These are phyloP conservation scores for Bipolaris cookei DNA, from an alignment of 2,329 filamentous ascomycete species.

Conservation along the genomic window DNA sequence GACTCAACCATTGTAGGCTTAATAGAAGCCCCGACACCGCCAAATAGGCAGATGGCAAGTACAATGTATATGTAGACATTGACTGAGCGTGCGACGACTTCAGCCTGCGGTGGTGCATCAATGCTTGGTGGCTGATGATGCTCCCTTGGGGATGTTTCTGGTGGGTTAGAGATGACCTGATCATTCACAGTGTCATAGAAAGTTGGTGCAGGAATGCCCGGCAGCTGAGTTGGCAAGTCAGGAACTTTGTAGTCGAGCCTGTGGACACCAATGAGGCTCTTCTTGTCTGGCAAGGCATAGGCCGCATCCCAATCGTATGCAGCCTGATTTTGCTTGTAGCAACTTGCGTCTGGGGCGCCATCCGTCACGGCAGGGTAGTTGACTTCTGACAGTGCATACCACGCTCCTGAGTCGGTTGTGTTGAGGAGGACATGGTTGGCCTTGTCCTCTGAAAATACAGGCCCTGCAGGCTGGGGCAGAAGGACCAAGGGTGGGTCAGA, in stretches of 20 bases:
- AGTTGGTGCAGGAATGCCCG: conserved; percentile 37
- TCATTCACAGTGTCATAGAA: conserved; percentile 28
- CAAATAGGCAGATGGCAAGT: conserved; percentile 19
- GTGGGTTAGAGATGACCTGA: conserved; percentile 29
- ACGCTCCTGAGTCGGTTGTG: conserved; percentile 81
- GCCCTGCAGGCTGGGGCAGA: conserved; percentile 82
- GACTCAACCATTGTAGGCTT: conserved; percentile 21
- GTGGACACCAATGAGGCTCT: conserved; percentile 51
- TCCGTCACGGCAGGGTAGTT: conserved; percentile 86
- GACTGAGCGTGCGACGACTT: conserved; percentile 21
- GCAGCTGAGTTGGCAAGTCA: conserved; percentile 26
- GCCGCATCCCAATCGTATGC: conserved; percentile 36
- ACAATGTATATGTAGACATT: conserved; percentile 16
- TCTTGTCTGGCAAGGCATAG: conserved; percentile 40
- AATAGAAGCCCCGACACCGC: conserved; percentile 19
- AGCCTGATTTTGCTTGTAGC: conserved; percentile 54
- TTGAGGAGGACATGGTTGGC: conserved; percentile 74
- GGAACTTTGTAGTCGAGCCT: conserved; percentile 39
- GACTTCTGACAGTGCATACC: conserved; percentile 90
- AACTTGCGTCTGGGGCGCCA: conserved; percentile 64
- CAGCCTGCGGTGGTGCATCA: conserved; percentile 26
- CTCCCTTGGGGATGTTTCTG: conserved; percentile 29
- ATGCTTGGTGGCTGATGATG: conserved; percentile 22
- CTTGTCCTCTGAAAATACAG: conserved; percentile 52
- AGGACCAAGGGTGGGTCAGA: conserved; percentile 79